Base-by-base conservation (phyloP, 2,329 filamentous ascomycete genomes). In the Onygenales sp. region DNA sequence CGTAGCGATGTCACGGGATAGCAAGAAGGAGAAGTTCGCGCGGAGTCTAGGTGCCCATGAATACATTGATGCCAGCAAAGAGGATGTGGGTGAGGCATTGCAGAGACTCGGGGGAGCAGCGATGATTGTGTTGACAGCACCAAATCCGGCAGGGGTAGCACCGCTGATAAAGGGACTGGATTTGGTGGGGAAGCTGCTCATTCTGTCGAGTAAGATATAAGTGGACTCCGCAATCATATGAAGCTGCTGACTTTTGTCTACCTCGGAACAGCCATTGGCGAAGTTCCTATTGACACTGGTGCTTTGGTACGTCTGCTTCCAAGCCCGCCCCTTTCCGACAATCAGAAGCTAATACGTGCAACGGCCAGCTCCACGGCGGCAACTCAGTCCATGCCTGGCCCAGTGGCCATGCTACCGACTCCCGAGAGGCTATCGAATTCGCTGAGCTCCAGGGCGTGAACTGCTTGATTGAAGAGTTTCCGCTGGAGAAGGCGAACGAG, bases 1-100 rank as follows among this genome's bases (percentile, higher is more conserved):
- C 8, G 75, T 79, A 8, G 78, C 76, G 2, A 63, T 80, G 8
- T 78, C 75, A 0, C 69, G 74, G 2, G 76, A 73, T 48, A 63
- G 63, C 2, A 62, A 66, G 21, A 84, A 83, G 69, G 76, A 77
- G 60, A 68, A 75, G 50, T 78, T 79, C 58, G 78, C 77, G 1
- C 69, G 70, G 43, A 59, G 79, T 57, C 68, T 83, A 6, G 80
- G 80, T 6, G 80, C 80, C 0, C 76, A 75, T 54, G 77, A 80
- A 46, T 83, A 79, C 61, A 74, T 83, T 50, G 76, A 80, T 58
- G 59, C 61, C 1, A 69, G 65, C 54, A 65, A 69, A 53, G 64
- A 59, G 14, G 68, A 73, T 39, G 54, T 64, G 27, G 65, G 60
- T 6, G 62, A 65, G 17, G 65, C 64, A 10, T 55, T 73, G 53